These are phyloP conservation scores for Eimeria zaria DNA, from an alignment of 169 alveolate genomes.

Conservation along the genomic window DNA sequence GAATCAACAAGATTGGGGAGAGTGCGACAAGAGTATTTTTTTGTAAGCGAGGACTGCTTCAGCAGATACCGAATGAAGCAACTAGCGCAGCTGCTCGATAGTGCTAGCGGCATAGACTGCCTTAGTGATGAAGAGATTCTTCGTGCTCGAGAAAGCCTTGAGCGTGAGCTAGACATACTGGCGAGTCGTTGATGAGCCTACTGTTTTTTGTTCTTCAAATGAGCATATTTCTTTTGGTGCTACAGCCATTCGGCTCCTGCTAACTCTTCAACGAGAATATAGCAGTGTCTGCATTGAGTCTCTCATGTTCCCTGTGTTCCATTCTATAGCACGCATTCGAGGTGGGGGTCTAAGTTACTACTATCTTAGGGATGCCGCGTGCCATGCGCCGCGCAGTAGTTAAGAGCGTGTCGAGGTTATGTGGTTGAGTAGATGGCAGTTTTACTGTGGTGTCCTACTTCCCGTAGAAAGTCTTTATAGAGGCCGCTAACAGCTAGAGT, in stretches of 20 bases:
- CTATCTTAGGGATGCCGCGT: neutral
- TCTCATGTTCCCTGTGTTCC: neutral
- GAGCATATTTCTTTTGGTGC: neutral
- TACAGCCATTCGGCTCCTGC: neutral
- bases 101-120: constrained; percentile 13
- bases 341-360: neutral
- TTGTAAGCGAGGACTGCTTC: constrained; percentile 40
- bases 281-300: neutral
- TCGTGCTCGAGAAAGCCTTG: neutral
- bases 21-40: constrained; percentile 59
- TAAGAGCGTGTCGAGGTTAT: neutral
- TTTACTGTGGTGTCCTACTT: neutral
- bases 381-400: too few species aligned
- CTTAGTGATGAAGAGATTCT: constrained; percentile 18
- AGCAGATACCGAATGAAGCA: constrained; percentile 10
- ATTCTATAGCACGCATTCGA: neutral
- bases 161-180: constrained; percentile 33
- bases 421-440: neutral
- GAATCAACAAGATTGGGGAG: constrained; percentile 7
- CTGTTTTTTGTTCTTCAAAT: neutral
- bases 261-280: neutral
- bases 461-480: neutral
- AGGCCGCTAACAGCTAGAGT: neutral
- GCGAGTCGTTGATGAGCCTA: neutral
- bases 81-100: constrained; percentile 36